Conservation (phyloP, 306 rosid genomes). For the Psophocarpus tetragonolobus region DNA sequence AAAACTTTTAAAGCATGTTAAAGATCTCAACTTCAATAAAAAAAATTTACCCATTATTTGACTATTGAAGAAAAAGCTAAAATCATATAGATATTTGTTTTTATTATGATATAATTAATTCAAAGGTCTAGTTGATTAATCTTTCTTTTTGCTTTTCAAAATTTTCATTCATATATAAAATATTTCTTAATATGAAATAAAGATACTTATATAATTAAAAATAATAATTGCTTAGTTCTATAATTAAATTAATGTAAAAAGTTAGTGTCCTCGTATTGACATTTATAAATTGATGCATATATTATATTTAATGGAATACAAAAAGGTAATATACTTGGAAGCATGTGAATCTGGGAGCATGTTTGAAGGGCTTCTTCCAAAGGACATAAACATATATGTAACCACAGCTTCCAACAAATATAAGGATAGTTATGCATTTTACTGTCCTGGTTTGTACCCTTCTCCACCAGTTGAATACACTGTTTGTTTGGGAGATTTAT, state of each 20-base stretch:
- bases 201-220: background rate
- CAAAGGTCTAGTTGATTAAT: no score
- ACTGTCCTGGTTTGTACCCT: conserved; percentile 39
- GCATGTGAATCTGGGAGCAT: conserved; percentile 87
- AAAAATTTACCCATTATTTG: no score
- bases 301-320: background rate
- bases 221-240: background rate
- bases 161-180: background rate
- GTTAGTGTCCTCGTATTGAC: background rate
- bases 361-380: conserved; percentile 67
- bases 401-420: conserved; percentile 61
- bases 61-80: background rate
- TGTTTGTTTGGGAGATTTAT: conserved; percentile 69
- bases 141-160: no score
- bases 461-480: conserved; percentile 20
- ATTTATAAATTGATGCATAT: background rate
- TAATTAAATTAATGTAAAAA: background rate
- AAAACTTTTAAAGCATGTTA: no score
- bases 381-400: conserved; percentile 52
- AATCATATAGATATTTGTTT: background rate
- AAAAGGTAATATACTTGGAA: conserved; percentile 67
- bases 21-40: no score
- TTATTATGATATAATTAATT: no score
- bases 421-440: conserved; percentile 55
- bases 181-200: background rate